Base-by-base conservation (phyloP, 495 filamentous ascomycete genomes). In the Aspergillus carlsbadensis region DNA sequence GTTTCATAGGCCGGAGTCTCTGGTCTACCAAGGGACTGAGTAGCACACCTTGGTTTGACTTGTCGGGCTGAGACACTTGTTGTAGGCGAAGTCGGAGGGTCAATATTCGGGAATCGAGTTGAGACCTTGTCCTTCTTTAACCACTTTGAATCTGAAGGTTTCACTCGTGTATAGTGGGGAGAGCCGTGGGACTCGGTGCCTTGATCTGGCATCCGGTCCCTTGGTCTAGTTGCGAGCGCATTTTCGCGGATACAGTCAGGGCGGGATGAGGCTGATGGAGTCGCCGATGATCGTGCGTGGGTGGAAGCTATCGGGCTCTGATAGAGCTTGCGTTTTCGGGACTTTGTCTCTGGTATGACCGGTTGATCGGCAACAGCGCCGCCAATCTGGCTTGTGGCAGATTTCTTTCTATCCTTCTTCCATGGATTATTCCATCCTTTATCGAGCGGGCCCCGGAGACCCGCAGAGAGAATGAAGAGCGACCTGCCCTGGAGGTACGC, bases 401-500 rank as follows among this genome's bases (percentile, higher is more conserved):
- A 34, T 21, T 39, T 46, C 44, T 45, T 63, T 46, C 76, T 56
- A 6, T 68, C 46, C 46, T 74, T 76, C 29, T 60, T 73, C 87
- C 85, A 89, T 0, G 86, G 87, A 59, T 90, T 90, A 21, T 60
- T 57, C 87, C 87, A 90, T 24, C 74, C 78, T 0, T 75, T 66
- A 14, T 83, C 78, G 46, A 90, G 86, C 0, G 87, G 87, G 0
- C 87, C 87, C 18, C 70, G 76, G 15, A 90, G 68, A 10, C 76
- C 74, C 11, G 87, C 83, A 5, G 86, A 87, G 2, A 85, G 65
- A 15, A 92, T 79, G 51, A 81, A 78, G 1, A 87, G 58, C 2
- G 78, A 75, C 31, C 73, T 72, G 1, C 87, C 86, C 15, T 77
- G 65, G 22, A 88, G 72, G 57, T 84, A 90, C 14, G 80, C 70